Evolutionary conservation across 1,284 basidiomycete genomes (phyloP), one percentile per base, ranked within the genome.

Genomic region (Ceratobasidium sp.): DNA sequence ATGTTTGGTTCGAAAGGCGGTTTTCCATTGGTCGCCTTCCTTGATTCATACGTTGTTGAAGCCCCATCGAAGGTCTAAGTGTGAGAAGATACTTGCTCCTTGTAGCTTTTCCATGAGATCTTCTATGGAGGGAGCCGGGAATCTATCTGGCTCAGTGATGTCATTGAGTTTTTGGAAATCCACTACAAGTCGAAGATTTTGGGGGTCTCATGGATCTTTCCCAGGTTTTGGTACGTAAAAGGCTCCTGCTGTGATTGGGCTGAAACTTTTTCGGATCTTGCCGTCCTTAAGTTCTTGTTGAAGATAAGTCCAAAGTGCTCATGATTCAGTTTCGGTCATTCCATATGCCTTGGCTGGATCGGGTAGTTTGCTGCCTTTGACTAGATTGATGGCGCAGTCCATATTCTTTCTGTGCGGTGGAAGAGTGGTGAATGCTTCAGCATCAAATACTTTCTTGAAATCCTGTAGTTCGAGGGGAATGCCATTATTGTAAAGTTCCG

Each of bases 11-110:
- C 30, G 13, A 42, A 69, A 69, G 29, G 68, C 68, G 9, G 68
- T 64, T 54, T 66, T 54, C 60, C 60, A 66, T 27, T 69, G 30
- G 39, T 66, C 68, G 36, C 30, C 16, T 7, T 33, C 36, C 7
- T 54, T 69, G 9, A n/a, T n/a, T n/a, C 27, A 2, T 23, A 54
- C 46, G 1, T 42, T n/a, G 30, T 69, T 39, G 39, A 39, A 69
- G 1, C 68, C 59, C 6, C 21, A 52, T 42, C 29, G 13, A 1
- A 69, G 25, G 42, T 69, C 60, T 16, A 64, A 36, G 2, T 66
- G 50, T 2, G 59, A 52, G 50, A 69, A 69, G 16, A 21, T 49
- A 6, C 42, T 42, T 14, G 60, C 49, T 0, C 8, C 23, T 9
- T 3, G 4, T 1, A 69, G 68, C 13, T 30, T 9, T 4, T 69